Evolutionary conservation across 2,329 filamentous ascomycete species (phyloP).

Genomic region (Colletotrichum costaricense): DNA sequence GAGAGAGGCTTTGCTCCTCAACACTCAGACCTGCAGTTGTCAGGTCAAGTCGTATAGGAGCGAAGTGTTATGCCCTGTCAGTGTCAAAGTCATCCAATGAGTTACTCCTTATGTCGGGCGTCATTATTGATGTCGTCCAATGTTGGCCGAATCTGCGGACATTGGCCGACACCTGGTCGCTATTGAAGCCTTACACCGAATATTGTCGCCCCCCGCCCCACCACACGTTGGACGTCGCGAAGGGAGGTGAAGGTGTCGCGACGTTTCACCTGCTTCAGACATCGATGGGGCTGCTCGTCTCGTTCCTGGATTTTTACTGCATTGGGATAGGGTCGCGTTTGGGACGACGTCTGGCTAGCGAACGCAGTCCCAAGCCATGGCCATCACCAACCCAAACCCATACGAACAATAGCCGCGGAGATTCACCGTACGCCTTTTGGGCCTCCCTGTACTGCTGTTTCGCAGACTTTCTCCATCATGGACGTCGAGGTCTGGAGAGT

Average conservation of each 20-base stretch:
- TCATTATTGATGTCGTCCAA: background rate
- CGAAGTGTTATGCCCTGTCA: background rate
- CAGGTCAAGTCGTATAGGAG: background rate
- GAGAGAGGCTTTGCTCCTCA: background rate
- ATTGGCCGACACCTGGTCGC: background rate
- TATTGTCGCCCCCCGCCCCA: background rate
- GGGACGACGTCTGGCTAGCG: background rate
- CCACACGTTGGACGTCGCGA: background rate
- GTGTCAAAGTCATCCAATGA: background rate
- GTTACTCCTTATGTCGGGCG: too few relatives aligned
- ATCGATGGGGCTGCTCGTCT: constrained; percentile 6
- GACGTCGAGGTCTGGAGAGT: background rate
- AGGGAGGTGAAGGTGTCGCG: constrained; percentile 15
- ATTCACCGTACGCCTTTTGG: too few relatives aligned
- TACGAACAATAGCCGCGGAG: background rate
- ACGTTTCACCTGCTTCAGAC: constrained; percentile 27
- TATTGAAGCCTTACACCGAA: background rate
- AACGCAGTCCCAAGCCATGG: background rate
- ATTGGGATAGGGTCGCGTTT: background rate
- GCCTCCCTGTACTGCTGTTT: background rate
- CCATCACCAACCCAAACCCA: background rate
- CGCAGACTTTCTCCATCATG: background rate
- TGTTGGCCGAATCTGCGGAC: background rate
- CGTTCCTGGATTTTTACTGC: background rate
- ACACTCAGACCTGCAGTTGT: background rate